Percentiles rank a stretch among this genome's conserved stretches.
phyloP scores from a whole-genome alignment of 2,329 filamentous ascomycete species.

The Talaromyces atroroseus region DNA sequence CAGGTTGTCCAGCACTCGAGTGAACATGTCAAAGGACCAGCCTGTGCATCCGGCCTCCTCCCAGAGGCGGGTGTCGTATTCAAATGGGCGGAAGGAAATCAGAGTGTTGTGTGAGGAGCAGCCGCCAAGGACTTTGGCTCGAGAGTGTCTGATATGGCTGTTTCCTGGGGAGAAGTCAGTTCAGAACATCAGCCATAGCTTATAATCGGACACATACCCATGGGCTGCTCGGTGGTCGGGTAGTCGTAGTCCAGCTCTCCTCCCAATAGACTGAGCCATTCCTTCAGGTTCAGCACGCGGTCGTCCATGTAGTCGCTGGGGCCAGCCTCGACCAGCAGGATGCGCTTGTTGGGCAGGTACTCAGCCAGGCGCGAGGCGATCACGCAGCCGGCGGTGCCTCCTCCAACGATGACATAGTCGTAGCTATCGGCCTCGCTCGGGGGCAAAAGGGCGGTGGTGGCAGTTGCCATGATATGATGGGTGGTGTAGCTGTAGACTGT shows the following conservation, averaged over 20 bases:
- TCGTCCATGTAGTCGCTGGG: conserved; percentile 87
- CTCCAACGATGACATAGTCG: conserved; percentile 81
- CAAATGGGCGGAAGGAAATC: conserved; percentile 86
- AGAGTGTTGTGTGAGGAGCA: conserved; percentile 93
- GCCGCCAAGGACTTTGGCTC: conserved; percentile 85
- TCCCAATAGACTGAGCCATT: conserved; percentile 80
- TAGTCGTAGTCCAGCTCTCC: conserved; percentile 91
- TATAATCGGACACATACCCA: conserved; percentile 42
- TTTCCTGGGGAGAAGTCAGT: conserved; percentile 54
- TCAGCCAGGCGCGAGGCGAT: conserved; percentile 73
- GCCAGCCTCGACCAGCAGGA: conserved; percentile 81
- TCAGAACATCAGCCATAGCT: background rate
- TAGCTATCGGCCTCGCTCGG: conserved; percentile 61
- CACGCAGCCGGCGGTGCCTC: conserved; percentile 81
- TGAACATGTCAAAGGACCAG: conserved; percentile 83
- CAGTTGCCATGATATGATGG: conserved; percentile 37
- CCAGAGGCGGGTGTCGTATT: conserved; percentile 83
- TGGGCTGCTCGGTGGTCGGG: conserved; percentile 81
- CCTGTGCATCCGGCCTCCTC: conserved; percentile 73
- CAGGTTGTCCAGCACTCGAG: conserved; percentile 72
- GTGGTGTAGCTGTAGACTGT: background rate
- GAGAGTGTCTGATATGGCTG: conserved; percentile 84
- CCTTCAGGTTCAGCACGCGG: conserved; percentile 75
- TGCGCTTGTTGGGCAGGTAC: conserved; percentile 75
- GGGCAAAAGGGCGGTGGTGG: conserved; percentile 62